Evolutionary conservation across 805 yeast species (phyloP), one percentile per base, ranked within the genome.

Genomic region (Candida tibetensis): DNA sequence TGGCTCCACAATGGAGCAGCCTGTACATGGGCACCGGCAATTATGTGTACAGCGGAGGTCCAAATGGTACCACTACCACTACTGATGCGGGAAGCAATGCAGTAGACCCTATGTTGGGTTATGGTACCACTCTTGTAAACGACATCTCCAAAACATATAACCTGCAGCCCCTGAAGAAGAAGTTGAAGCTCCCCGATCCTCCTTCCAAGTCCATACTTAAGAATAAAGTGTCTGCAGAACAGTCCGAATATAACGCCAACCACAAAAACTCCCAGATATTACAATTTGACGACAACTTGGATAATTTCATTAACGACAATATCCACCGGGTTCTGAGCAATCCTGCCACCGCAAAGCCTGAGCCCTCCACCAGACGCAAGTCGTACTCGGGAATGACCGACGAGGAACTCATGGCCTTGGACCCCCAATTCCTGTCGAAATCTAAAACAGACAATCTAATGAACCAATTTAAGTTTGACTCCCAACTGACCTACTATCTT

Each of bases 401-500:
- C 51, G 77, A 73, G 40, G 81, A 77, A 52, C 59, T 77, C 40
- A 52, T 76, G 57, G 77, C 74, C 9, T 57, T 77, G 43, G 82
- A 77, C 53, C 71, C 76, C 1, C 81, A 77, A 47, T 77, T 64
- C 51, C 41, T 40, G n/a, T 50, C 51, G 5, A 60, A 65, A 39
- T 60, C 69, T 16, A 58, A 62, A 41, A 54, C 61, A 1, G 52
- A 65, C 17, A 64, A 73, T 44, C 10, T 21, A 10, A 53, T 74
- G 37, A 68, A 66, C 36, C 55, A 60, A 35, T 74, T 71, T 55
- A 66, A 66, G 40, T 74, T 74, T 47, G 74, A 71, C 47, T 54
- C 60, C 40, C 66, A 64, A 42, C 55, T 52, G 27, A 62, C 66
- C 5, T 36, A 44, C 45, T 45, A 51, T 43, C 32, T 38, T 13